Base-by-base conservation (phyloP, 2,329 filamentous ascomycete species). In the Ophiostoma himal-ulmi region DNA sequence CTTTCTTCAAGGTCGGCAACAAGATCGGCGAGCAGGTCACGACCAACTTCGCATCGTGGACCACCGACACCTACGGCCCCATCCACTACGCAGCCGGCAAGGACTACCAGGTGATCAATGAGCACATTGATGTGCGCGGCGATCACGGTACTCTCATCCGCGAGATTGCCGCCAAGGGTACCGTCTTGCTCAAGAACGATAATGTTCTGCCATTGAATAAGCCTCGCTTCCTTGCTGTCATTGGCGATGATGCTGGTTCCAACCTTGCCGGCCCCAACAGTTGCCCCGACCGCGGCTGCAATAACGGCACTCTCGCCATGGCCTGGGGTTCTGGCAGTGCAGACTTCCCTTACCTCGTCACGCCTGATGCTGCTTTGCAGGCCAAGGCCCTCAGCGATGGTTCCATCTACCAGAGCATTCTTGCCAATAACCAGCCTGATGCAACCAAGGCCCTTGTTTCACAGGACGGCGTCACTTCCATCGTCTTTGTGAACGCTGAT, bases 11-110 rank as follows among this genome's bases (percentile, higher is more conserved):
- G 79, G 86, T 89, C 52, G 87, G 87, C 68, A 82, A 83, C 73
- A 83, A 81, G 0, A 14, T 88, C 1, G 80, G 82, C 5, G 79
- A 81, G 2, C 79, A 83, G 68, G 78, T 80, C 0, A 81, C 83
- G 1, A 88, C 91, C 79, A 98, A 94, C 83, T 97, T 97, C 80
- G 90, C 90, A 75, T 93, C 93, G 5, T 98, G 94, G 94, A 92
- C 90, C 0, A 81, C 83, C 1, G 89, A 94, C 75, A 94, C 91
- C 0, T 91, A 86, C 74, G 91, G 90, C 62, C 90, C 87, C 71
- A 76, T 88, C 67, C 89, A 97, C 77, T 83, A 79, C 68, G 85
- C 84, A 11, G 90, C 86, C 69, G 85, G 84, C n/a, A 89, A n/a
- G 1, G 69, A 62, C 48, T 37, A 69, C 13, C 85, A 87, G 69